Conservation (phyloP, 331 rosid species). For the Telfairia occidentalis region DNA sequence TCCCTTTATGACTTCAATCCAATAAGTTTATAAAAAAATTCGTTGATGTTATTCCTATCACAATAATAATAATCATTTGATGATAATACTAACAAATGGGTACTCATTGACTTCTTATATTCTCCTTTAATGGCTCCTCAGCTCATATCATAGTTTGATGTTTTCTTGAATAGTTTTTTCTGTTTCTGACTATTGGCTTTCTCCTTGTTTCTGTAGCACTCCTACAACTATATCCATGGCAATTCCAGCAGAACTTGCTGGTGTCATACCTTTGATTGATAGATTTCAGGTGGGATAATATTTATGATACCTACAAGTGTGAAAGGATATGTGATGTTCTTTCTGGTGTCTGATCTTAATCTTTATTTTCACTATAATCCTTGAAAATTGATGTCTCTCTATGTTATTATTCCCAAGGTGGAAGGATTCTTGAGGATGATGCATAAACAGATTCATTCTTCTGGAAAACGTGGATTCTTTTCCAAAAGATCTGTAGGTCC, state of each 20-base stretch:
- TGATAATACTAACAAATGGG: neutral
- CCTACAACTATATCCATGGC: constrained; percentile 57
- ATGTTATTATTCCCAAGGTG: constrained; percentile 33
- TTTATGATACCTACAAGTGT: neutral
- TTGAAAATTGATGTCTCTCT: neutral
- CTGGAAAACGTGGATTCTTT: constrained; percentile 92
- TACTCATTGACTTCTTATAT: neutral
- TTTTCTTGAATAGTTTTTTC: neutral
- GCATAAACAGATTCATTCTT: constrained; percentile 94
- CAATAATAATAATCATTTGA: neutral
- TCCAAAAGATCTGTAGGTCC: constrained; percentile 68
- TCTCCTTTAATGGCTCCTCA: neutral
- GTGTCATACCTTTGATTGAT: constrained; percentile 80
- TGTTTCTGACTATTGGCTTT: neutral
- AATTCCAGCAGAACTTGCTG: constrained; percentile 77
- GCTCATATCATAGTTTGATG: neutral
- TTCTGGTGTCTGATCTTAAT: neutral
- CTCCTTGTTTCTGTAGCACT: constrained; percentile 40
- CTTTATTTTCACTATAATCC: neutral
- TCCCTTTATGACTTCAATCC: neutral
- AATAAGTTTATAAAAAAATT: neutral
- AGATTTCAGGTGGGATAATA: constrained; percentile 61
- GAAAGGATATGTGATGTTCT: neutral
- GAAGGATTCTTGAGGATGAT: constrained; percentile 74
- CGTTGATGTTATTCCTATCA: neutral